A percentile compares a stretch with the other conserved stretches of the same genome.
These are phyloP conservation scores for Euphorbia celastroides DNA, from an alignment of 441 rosid species.

Conservation along the genomic window DNA sequence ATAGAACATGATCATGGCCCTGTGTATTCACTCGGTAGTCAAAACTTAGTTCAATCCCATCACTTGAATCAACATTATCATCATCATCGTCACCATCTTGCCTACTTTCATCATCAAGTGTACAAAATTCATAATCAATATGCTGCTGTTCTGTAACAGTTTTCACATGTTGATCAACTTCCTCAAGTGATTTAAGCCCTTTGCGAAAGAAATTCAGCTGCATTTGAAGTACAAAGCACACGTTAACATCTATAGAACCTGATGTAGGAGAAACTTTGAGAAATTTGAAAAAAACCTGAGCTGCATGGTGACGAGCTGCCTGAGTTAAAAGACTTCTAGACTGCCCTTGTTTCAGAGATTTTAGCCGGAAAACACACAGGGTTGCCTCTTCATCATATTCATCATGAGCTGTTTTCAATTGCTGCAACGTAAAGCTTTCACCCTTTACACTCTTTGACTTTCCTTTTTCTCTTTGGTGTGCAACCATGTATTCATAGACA, in stretches of 20 bases:
- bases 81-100: conserved; percentile 40
- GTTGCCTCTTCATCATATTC: conserved; percentile 81
- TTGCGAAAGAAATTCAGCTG: conserved; percentile 77
- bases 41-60: conserved; percentile 84
- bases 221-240: background rate
- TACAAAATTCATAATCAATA: conserved; percentile 72
- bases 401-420: conserved; percentile 66
- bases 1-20: conserved; percentile 42
- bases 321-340: conserved; percentile 91
- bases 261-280: too few species aligned
- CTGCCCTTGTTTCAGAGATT: conserved; percentile 92
- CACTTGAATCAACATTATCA: conserved; percentile 39
- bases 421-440: conserved; percentile 49
- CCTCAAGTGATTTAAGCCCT: conserved; percentile 80
- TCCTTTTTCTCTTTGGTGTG: conserved; percentile 60
- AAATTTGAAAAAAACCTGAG: conserved; percentile 42
- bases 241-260: too few species aligned
- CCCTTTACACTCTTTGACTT: conserved; percentile 63
- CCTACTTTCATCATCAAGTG: conserved; percentile 54
- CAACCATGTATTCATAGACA: conserved; percentile 60
- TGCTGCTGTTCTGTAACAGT: conserved; percentile 64
- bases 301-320: conserved; percentile 94
- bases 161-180: conserved; percentile 68
- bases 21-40: conserved; percentile 51
- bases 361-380: conserved; percentile 74